Evolutionary conservation across 1,139 yeast genomes (phyloP).

Genomic region (Kodamaea arcana): DNA sequence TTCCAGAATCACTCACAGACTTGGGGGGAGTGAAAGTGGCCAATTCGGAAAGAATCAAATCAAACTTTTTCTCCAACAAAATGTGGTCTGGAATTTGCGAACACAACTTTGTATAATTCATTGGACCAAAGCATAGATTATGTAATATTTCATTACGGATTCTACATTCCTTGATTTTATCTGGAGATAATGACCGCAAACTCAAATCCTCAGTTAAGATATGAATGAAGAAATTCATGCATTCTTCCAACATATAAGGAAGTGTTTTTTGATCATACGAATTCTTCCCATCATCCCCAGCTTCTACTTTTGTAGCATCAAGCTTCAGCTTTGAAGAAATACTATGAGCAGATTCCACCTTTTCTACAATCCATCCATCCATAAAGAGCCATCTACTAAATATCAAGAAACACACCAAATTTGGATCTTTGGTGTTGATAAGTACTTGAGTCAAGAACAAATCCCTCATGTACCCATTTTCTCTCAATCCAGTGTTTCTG

Average conservation of each 20-base stretch:
- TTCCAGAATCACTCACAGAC: conserved; percentile 63
- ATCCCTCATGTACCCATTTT: conserved; percentile 76
- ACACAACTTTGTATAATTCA: conserved; percentile 68
- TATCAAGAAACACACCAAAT: conserved; percentile 55
- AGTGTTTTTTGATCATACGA: conserved; percentile 45
- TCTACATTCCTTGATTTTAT: conserved; percentile 48
- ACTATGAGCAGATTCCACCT: conserved; percentile 4
- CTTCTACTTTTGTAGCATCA: neutral
- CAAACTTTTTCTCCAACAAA: conserved; percentile 69
- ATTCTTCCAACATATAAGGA: conserved; percentile 72
- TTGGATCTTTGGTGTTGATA: conserved; percentile 55
- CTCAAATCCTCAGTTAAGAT: conserved; percentile 66
- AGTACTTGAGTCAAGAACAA: conserved; percentile 67
- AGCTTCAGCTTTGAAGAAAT: neutral
- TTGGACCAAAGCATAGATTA: conserved; percentile 67
- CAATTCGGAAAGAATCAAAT: conserved; percentile 55
- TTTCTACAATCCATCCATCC: conserved; percentile 39
- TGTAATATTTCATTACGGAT: conserved; percentile 74
- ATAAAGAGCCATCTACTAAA: conserved; percentile 68
- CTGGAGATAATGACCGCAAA: conserved; percentile 47
- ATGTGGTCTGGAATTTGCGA: conserved; percentile 73
- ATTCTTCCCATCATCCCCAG: conserved; percentile 11
- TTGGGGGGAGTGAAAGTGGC: conserved; percentile 63
- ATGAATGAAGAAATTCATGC: conserved; percentile 65
- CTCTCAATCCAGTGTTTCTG: conserved; percentile 76